Base-by-base conservation (phyloP, 2,329 filamentous ascomycete genomes). In the Hypoxylon sp. region DNA sequence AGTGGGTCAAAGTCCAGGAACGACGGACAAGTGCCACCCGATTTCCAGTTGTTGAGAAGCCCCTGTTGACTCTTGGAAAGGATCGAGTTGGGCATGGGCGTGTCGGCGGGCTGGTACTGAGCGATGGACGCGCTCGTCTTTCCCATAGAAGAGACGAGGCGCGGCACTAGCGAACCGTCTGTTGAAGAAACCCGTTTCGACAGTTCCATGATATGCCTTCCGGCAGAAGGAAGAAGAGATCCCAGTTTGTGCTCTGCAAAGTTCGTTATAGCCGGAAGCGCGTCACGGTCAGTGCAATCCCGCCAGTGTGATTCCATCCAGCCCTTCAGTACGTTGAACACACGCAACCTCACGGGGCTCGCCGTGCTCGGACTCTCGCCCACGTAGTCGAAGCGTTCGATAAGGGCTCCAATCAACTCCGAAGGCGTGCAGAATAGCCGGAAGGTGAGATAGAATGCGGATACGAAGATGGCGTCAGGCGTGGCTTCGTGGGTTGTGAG, bases 291-390 rank as follows among this genome's bases (percentile, higher is more conserved):
- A 9, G 88, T 87, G 57, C 92, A 86, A 62, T 91, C 86, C 43
- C 90, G 87, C 94, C 95, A 99, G 75, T 99, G 92, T 5, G 90
- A 95, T 77, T 98, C 95, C 17, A 99, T 80, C 95, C 95, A 99
- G 37, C 91, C 90, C 75, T 99, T 99, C 81, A 99, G 92, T 54
- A 92, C 88, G 72, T 99, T 98, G 79, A 96, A 98, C 1, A 98
- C 92, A 48, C 95, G 87, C 43, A 99, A 79, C 47, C 93, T 88
- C 18, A 98, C 94, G 0, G 94, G 91, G 2, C 82, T 84, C 18
- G 92, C 88, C 62, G 93, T 84, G 56, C 87, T 83, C 18, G 87
- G 85, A 43, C 88, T 90, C 58, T 95, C 89, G 10, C 86, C 89
- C 31, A 97, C 89, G 67, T 97, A 97, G 57, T 97, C 91, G 73